phyloP scores from a whole-genome alignment of 2,329 filamentous ascomycete species.

The Paraphaeosphaeria sporulosa region DNA sequence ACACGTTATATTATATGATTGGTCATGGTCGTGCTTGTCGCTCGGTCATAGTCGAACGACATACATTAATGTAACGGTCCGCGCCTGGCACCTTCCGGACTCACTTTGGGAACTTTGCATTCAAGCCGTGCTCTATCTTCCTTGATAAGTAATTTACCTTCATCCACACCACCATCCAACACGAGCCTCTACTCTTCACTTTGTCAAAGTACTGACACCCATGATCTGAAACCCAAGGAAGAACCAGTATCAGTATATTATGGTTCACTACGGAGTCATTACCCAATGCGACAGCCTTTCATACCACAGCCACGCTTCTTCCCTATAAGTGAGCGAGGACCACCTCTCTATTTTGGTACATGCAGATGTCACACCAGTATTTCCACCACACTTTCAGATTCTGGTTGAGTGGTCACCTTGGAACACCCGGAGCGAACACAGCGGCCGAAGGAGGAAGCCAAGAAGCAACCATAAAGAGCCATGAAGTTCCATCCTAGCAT shows the following conservation, averaged over 20 bases:
- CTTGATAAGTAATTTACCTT: neutral
- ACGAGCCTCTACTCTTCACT: neutral
- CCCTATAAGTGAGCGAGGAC: neutral
- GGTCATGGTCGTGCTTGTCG: neutral
- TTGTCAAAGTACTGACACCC: neutral
- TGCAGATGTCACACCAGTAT: neutral
- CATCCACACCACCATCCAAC: neutral
- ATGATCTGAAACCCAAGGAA: neutral
- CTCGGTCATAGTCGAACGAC: neutral
- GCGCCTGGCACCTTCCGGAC: constrained; percentile 1
- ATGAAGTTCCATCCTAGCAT: neutral
- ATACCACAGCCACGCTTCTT: neutral
- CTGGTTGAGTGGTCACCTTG: no score
- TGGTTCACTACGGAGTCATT: neutral
- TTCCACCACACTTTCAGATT: neutral
- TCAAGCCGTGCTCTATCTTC: neutral
- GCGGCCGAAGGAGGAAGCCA: neutral
- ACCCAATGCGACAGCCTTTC: neutral
- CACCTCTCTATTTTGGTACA: neutral
- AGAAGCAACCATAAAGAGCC: neutral
- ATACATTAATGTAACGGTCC: neutral
- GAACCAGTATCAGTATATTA: neutral
- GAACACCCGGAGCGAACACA: neutral
- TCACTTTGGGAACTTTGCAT: neutral
- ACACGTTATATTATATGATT: neutral